These are phyloP conservation scores for Exserohilum turcica DNA, from an alignment of 2,329 filamentous ascomycete genomes.

Conservation along the genomic window DNA sequence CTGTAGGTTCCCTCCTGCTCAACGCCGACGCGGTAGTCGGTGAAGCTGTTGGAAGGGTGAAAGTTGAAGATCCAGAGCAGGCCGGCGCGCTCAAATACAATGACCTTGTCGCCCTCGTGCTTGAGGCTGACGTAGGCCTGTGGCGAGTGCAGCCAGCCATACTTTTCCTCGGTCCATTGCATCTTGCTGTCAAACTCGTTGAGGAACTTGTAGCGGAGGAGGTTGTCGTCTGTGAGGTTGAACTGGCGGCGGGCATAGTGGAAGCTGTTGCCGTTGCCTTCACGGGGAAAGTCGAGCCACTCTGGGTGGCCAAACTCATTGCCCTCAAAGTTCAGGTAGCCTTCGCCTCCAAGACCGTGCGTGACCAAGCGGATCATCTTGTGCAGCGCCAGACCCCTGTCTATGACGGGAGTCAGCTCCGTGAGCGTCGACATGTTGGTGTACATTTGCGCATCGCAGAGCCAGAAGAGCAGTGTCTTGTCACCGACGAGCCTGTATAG, in stretches of 20 bases:
- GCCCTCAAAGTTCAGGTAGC: conserved; percentile 97
- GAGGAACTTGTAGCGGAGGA: conserved; percentile 87
- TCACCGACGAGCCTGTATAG: conserved; percentile 83
- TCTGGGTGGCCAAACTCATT: conserved; percentile 99
- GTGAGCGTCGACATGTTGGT: conserved; percentile 92
- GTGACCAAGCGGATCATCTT: conserved; percentile 97
- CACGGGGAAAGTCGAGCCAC: conserved; percentile 97
- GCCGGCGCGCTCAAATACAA: conserved; percentile 92
- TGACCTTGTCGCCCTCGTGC: conserved; percentile 89
- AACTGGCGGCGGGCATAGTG: conserved; percentile 93
- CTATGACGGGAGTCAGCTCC: conserved; percentile 84
- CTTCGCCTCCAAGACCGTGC: conserved; percentile 88
- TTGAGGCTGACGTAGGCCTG: conserved; percentile 95
- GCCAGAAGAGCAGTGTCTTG: conserved; percentile 96
- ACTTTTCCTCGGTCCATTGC: conserved; percentile 85
- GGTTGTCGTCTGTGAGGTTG: conserved; percentile 83
- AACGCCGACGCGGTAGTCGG: conserved; percentile 90
- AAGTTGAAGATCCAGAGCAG: conserved; percentile 97
- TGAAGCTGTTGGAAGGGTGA: conserved; percentile 80
- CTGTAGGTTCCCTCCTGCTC: conserved; percentile 84
- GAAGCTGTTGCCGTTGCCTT: conserved; percentile 90
- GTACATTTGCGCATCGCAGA: conserved; percentile 96
- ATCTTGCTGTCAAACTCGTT: conserved; percentile 93
- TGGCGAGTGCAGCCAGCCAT: conserved; percentile 83
- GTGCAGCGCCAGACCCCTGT: conserved; percentile 89